Base-by-base conservation (phyloP, 306 rosid genomes). In the Acacia melanoxylon region DNA sequence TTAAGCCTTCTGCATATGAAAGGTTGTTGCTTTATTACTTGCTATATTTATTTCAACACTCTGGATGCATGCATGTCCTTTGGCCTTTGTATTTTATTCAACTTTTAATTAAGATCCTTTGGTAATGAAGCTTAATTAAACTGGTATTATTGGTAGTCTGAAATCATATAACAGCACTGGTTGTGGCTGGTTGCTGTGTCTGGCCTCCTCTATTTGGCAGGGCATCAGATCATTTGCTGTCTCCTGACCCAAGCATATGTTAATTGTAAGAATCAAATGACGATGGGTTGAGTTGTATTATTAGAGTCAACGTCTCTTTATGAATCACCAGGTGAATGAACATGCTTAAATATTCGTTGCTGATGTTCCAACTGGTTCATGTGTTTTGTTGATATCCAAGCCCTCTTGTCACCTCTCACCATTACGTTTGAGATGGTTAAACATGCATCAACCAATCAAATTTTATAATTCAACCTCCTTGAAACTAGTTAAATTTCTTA, bases 211-310 rank as follows among this genome's bases (percentile, higher is more conserved):
- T 37, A 49, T 83, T 78, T 0, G 25, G 72, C 70, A 31, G 22
- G 67, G 78, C 68, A 58, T 72, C 89, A 81, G 37, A 86, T 89
- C 90, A 89, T 90, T 92, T 89, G 91, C 77, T 68, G 35, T 62
- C 52, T 48, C 52, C 52, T 48, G 13, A 6, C 41, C 41, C 8
- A 37, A 37, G 8, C 8, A 37, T 37, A 6, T 46, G 10, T 46
- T 46, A 46, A 46, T 14, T 13, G 19, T 46, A 46, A 46, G 52
- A 46, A 46, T 14, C 19, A 46, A 46, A 46, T 45, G 49, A 11
- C 14, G 14, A 45, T 45, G 14, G 49, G 49, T 45, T 45, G 49
- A 45, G 14, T 45, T 37, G 8, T 37, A 37, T 37, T 37, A 37
- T 6, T 6, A 37, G 41, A 37, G 8, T 37, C 41, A 6, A 37